A percentile compares a stretch with the other conserved stretches of the same genome.
Conservation (phyloP, 345 rosid species). For the Physaria fendleri region DNA sequence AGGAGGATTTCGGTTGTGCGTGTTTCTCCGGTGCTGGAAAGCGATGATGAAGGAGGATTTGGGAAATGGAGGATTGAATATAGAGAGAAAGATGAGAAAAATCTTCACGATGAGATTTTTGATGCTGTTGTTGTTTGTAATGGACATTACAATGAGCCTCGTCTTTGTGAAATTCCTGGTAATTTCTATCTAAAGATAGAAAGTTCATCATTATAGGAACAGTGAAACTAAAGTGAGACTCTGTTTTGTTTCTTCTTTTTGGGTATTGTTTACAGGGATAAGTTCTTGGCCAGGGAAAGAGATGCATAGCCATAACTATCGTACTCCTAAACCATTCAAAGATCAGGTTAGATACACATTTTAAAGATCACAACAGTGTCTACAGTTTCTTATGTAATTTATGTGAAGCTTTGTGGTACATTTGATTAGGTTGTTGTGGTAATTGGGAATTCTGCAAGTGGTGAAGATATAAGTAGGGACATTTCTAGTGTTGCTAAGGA, state of each 20-base stretch:
- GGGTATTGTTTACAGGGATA: too few species aligned
- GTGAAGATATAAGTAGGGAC: constrained; percentile 64
- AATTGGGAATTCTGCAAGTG: constrained; percentile 62
- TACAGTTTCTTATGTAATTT: neutral
- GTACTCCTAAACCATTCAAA: constrained; percentile 46
- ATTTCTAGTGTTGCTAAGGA: constrained; percentile 59
- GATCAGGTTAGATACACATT: constrained; percentile 51
- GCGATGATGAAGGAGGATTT: constrained; percentile 14
- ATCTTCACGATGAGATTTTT: constrained; percentile 33
- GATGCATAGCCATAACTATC: constrained; percentile 75
- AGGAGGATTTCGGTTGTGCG: too few species aligned
- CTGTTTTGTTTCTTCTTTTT: neutral
- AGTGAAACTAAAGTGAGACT: too few species aligned
- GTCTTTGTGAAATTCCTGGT: constrained; percentile 49
- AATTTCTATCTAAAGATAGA: neutral
- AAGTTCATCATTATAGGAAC: too few species aligned
- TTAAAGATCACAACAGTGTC: too few species aligned
- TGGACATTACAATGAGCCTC: constrained; percentile 54
- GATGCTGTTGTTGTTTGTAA: too few species aligned
- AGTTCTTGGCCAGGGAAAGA: too few species aligned
- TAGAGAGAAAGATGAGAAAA: constrained; percentile 17
- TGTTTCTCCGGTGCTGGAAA: constrained; percentile 34
- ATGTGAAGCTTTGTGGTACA: neutral
- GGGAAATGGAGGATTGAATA: constrained; percentile 53
- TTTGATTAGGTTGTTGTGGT: constrained; percentile 44